phyloP scores from a whole-genome alignment of 148 eudicot genomes.

The Rhododendron molle region DNA sequence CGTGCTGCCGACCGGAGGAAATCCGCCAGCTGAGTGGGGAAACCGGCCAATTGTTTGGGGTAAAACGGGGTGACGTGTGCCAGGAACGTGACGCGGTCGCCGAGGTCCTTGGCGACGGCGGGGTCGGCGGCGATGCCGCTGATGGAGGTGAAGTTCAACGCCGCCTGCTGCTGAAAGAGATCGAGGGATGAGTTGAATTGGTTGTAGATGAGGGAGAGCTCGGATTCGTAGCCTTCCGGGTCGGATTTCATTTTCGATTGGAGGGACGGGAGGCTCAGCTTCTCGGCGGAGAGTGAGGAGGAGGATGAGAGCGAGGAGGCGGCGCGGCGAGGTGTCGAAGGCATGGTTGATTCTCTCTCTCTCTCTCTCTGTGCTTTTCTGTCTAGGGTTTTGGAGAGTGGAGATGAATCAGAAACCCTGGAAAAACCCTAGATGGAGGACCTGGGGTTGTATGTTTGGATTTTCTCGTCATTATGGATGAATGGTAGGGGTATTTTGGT shows the following conservation, averaged over 20 bases:
- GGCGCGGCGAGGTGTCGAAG: constrained; percentile 10
- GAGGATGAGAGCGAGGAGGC: constrained; percentile 48
- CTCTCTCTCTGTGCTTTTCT: background rate
- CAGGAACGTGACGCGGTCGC: constrained; percentile 72
- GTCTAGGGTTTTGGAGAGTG: background rate
- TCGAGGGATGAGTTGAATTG: constrained; percentile 81
- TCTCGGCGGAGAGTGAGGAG: constrained; percentile 52
- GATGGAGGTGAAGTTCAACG: constrained; percentile 68
- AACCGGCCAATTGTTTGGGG: constrained; percentile 37
- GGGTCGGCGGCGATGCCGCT: constrained; percentile 56
- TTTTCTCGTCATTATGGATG: no score
- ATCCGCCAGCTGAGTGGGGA: constrained; percentile 51
- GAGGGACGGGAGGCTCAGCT: constrained; percentile 52
- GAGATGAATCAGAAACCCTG: constrained; percentile 6
- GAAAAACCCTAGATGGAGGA: constrained; percentile 1
- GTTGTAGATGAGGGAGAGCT: constrained; percentile 47
- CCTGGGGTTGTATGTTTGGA: no score
- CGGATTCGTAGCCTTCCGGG: constrained; percentile 69
- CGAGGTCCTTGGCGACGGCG: constrained; percentile 62
- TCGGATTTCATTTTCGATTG: constrained; percentile 94
- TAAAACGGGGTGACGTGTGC: constrained; percentile 77
- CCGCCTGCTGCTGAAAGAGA: constrained; percentile 71
- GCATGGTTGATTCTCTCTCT: constrained; percentile 8
- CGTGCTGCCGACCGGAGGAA: constrained; percentile 42
- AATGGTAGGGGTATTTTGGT: no score